A percentile compares a stretch with the other conserved stretches of the same genome.
Conservation (phyloP, 257 asterid species). For the Lithospermum erythrorhizon region DNA sequence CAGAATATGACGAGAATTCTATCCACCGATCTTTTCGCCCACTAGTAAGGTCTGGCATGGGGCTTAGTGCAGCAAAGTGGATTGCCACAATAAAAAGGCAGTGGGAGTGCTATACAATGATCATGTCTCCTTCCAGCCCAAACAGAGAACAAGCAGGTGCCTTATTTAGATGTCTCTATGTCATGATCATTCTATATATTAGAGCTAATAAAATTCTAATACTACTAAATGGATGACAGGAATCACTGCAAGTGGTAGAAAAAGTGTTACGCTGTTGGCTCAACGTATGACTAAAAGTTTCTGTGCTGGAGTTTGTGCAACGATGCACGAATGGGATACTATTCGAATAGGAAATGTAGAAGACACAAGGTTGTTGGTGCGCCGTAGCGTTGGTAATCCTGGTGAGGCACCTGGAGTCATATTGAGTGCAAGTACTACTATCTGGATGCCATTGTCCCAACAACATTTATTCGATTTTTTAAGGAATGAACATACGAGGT, state of each 20-base stretch:
- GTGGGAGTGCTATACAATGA: constrained; percentile 27
- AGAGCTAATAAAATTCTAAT: constrained; percentile 6
- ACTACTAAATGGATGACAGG: constrained; percentile 22
- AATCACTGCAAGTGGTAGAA: constrained; percentile 38
- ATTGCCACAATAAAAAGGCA: too few relatives aligned
- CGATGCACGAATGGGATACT: constrained; percentile 58
- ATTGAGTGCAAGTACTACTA: constrained; percentile 61
- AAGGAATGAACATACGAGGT: constrained; percentile 43
- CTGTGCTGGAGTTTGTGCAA: constrained; percentile 54
- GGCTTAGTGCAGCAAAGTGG: constrained; percentile 72
- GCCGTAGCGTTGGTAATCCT: constrained; percentile 45
- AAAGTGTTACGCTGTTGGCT: constrained; percentile 52
- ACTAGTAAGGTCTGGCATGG: constrained; percentile 69
- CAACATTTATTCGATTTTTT: constrained; percentile 48
- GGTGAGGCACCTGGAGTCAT: constrained; percentile 75
- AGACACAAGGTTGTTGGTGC: constrained; percentile 44
- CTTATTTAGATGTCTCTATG: background rate
- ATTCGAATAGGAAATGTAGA: constrained; percentile 38
- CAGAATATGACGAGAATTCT: too few relatives aligned
- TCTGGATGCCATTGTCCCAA: constrained; percentile 58
- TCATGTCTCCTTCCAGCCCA: constrained; percentile 37
- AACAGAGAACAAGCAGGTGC: constrained; percentile 47
- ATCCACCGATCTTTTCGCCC: too few relatives aligned
- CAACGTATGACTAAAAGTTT: constrained; percentile 69
- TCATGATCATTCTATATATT: background rate